Evolutionary conservation across 768 basidiomycete genomes (phyloP), one percentile per base, ranked within the genome.

Genomic region (Psilocybe cubensis): DNA sequence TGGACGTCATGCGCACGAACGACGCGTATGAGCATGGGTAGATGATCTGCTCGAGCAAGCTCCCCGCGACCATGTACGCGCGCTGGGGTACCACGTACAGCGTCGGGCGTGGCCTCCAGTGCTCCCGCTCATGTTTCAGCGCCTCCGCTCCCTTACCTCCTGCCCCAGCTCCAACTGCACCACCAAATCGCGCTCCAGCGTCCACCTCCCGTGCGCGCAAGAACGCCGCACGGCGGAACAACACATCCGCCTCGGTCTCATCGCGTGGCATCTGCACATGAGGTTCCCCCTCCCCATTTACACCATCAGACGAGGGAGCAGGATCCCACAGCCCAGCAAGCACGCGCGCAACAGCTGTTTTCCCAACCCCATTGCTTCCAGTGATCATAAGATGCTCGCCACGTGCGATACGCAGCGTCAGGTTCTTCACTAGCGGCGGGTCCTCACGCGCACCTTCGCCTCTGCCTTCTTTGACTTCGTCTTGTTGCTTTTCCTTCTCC

Each of bases 311-410:
- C 11, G 76, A 73, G 2, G 87, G n/a, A n/a, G n/a, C n/a, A n/a
- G n/a, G 81, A 0, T 88, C 87, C 96, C 96, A 98, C 4, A 98
- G 75, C 3, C 93, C 91, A 0, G 94, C 94, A 8, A 97, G 74
- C 7, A 98, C 89, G 4, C 96, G 82, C 1, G 94, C 93, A 25
- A 96, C 85, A 8, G 92, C 85, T 0, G 92, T 94, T 76, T 97
- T 96, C 0, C 94, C 94, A 2, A 95, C 92, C 0, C 94, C 94
- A 65, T 94, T 96, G 52, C 89, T 88, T 1, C 95, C 96, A 0
- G 94, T 96, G 62, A 97, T 93, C 85, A 97, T 91, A 6, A 96
- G 75, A 66, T 97, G 95, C 73, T 96, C 91, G 2, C 92, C 91
- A 14, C 80, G 76, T 31, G 65, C 72, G 52, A 97, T 79, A 8